Evolutionary conservation across 257 asterid genomes (phyloP), one percentile per base, ranked within the genome.

Genomic region (Rauvolfia tetraphylla): DNA sequence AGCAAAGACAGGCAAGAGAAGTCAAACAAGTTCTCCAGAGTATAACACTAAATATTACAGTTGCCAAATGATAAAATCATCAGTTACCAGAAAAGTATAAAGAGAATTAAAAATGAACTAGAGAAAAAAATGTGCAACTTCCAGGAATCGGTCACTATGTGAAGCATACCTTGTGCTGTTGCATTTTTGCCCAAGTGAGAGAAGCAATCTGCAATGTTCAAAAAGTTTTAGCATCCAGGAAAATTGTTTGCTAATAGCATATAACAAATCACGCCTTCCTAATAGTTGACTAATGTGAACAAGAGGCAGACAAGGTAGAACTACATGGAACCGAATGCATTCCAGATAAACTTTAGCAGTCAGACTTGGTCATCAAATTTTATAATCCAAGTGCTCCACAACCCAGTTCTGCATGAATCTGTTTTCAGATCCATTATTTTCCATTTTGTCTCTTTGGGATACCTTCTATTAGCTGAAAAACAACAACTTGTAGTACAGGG

Each of bases 171-270:
- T 84, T 70, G 85, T 29, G 39, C 79, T 3, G 84, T 78, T 8
- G 82, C 88, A 67, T 84, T 88, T 81, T 59, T 83, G 71, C 90
- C 85, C 86, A 89, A 72, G 80, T 91, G 96, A 46, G 95, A 77
- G 85, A 54, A 91, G 90, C 98, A 93, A 83, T 89, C 97, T 93
- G 90, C 89, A 78, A 79, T 53, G 62, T 63, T 54, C 67, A 69
- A 76, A 77, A 73, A 71, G 51, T 74, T 46, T 76, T 51, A 76
- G 76, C 25, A 79, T 72, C 73, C 36, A 65, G 73, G 18, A 58
- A 61, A 44, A n/a, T 63, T n/a, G 3, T 14, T 22, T 63, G 38
- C 61, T 27, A 23, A 56, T 9, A 61, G 75, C n/a, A 48, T 14
- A 49, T n/a, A 62, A 68, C 14, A 74, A 36, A 59, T 58, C 71